Evolutionary conservation across 306 rosid species (phyloP).

Genomic region (Psophocarpus tetragonolobus): DNA sequence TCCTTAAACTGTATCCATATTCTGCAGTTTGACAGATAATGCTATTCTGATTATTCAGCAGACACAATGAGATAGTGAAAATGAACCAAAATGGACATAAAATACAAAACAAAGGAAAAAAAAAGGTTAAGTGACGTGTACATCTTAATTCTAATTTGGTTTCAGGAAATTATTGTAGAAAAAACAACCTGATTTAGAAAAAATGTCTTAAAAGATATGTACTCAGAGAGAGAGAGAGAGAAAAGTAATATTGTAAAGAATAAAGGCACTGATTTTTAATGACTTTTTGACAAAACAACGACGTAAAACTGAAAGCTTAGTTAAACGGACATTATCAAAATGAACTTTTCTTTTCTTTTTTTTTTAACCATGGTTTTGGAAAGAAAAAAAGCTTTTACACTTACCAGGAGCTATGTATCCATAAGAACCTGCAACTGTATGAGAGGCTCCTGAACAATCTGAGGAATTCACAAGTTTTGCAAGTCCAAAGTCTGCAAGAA

Average conservation of each 20-base stretch:
- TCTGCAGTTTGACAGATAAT: slow-evolving; percentile 58
- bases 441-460: slow-evolving; percentile 61
- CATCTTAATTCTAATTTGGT: neutral
- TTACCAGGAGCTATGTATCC: slow-evolving; percentile 97
- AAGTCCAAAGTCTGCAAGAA: slow-evolving; percentile 90
- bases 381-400: slow-evolving; percentile 31
- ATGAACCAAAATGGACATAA: neutral
- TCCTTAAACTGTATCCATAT: slow-evolving; percentile 90
- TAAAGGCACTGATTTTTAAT: neutral
- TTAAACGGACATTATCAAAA: neutral
- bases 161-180: slow-evolving; percentile 3
- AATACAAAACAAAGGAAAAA: neutral
- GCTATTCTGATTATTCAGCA: slow-evolving; percentile 16
- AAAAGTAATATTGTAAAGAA: neutral
- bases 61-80: neutral
- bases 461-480: slow-evolving; percentile 72
- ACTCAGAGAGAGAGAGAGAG: neutral
- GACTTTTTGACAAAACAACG: slow-evolving; percentile 20
- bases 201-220: neutral
- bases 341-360: too few species aligned
- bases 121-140: neutral
- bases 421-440: slow-evolving; percentile 83
- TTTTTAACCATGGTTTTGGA: too few species aligned
- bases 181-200: neutral
- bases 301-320: neutral